A percentile compares a stretch with the other conserved stretches of the same genome.
phyloP scores from a whole-genome alignment of 2,329 filamentous ascomycete genomes.

The Cryphonectria naterciae region DNA sequence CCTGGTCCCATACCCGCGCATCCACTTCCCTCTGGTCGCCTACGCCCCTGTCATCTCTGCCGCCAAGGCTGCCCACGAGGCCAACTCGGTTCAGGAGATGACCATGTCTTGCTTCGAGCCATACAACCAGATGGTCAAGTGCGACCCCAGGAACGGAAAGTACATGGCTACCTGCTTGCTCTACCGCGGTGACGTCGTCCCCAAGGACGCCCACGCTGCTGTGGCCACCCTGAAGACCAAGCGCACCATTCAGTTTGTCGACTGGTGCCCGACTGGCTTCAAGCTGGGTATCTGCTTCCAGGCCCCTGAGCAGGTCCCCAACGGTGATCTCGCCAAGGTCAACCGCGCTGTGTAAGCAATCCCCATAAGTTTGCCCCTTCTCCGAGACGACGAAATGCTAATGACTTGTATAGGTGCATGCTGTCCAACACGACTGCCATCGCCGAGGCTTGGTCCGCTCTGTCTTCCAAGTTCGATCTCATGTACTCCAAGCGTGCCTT shows the following conservation, averaged over 20 bases:
- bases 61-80: constrained; percentile 94
- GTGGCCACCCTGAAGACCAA: constrained; percentile 98
- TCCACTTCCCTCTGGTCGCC: constrained; percentile 98
- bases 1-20: constrained; percentile 96
- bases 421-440: constrained; percentile 98
- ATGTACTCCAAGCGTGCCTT: constrained; percentile 99
- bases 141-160: constrained; percentile 97
- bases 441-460: constrained; percentile 94
- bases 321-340: constrained; percentile 96
- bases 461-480: constrained; percentile 98
- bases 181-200: constrained; percentile 97
- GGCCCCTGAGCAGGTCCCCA: constrained; percentile 91
- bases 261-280: constrained; percentile 99
- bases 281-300: constrained; percentile 99
- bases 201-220: constrained; percentile 90
- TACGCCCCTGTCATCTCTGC: constrained; percentile 94
- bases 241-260: constrained; percentile 98
- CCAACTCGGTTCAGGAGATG: constrained; percentile 98
- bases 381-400: not conserved
- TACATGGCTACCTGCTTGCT: constrained; percentile 99
- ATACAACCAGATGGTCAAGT: constrained; percentile 99
- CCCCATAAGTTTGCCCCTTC: not conserved
- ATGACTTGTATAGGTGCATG: constrained; percentile 72
- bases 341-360: constrained; percentile 90
- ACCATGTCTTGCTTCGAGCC: constrained; percentile 99